phyloP scores from a whole-genome alignment of 805 yeast species.

The Starmerella apis region DNA sequence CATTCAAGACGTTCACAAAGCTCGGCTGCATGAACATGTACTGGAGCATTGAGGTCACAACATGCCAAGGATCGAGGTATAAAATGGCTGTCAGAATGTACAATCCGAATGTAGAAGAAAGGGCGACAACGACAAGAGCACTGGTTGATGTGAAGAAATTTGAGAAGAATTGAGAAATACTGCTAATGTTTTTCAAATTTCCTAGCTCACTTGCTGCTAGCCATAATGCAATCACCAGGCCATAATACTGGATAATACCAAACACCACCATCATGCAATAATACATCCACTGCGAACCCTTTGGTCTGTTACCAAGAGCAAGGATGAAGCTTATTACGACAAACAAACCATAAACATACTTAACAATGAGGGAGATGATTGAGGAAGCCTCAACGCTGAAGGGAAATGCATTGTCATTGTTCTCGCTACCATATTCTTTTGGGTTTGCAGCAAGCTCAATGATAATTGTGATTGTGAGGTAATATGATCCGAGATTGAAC shows the following conservation, averaged over 20 bases:
- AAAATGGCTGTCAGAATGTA: conserved; percentile 49
- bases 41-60: conserved; percentile 43
- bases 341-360: conserved; percentile 48
- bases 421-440: conserved; percentile 36
- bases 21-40: conserved; percentile 33
- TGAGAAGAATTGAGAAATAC: conserved; percentile 28
- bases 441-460: conserved; percentile 40
- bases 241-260: conserved; percentile 51
- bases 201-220: conserved; percentile 46
- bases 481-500: conserved; percentile 56
- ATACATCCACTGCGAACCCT: conserved; percentile 48
- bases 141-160: conserved; percentile 37
- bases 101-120: conserved; percentile 50
- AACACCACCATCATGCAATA: conserved; percentile 44
- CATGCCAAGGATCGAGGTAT: conserved; percentile 59
- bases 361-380: conserved; percentile 42
- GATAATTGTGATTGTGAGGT: conserved; percentile 51
- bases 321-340: conserved; percentile 50
- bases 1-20: conserved; percentile 42
- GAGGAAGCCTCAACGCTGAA: conserved; percentile 29
- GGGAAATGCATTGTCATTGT: conserved; percentile 35
- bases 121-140: conserved; percentile 49
- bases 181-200: conserved; percentile 26
- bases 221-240: conserved; percentile 48
- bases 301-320: conserved; percentile 56